Conservation (phyloP, 2,329 filamentous ascomycete genomes). For the Waltergamsia citrina region DNA sequence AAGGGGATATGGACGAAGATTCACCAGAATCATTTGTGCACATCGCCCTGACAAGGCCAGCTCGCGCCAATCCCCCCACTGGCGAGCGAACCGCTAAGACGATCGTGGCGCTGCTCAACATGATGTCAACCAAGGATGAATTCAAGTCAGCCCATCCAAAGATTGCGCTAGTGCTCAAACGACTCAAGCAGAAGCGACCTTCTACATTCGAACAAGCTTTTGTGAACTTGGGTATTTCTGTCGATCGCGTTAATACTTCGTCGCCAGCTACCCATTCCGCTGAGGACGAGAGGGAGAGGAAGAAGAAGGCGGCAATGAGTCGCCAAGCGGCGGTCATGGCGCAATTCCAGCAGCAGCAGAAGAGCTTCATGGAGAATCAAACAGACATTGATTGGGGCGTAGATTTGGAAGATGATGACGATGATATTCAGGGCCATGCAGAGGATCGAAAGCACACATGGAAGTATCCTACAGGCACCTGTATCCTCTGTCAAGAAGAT, state of each 20-base stretch:
- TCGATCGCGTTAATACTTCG: constrained; percentile 71
- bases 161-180: constrained; percentile 71
- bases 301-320: constrained; percentile 84
- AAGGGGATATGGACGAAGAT: constrained; percentile 37
- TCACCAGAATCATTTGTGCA: constrained; percentile 59
- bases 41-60: constrained; percentile 56
- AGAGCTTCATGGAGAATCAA: constrained; percentile 86
- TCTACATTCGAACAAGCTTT: constrained; percentile 62
- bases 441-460: constrained; percentile 59
- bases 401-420: constrained; percentile 68
- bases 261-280: constrained; percentile 64
- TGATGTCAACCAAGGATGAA: constrained; percentile 57
- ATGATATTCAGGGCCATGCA: constrained; percentile 43
- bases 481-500: constrained; percentile 94
- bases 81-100: constrained; percentile 48
- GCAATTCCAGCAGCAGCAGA: constrained; percentile 95
- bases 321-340: constrained; percentile 94
- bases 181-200: constrained; percentile 77
- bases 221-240: constrained; percentile 51
- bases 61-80: constrained; percentile 50
- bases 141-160: constrained; percentile 80
- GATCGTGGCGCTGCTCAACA: constrained; percentile 53
- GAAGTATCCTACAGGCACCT: constrained; percentile 88
- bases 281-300: constrained; percentile 68
- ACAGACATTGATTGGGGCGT: constrained; percentile 77